phyloP scores from a whole-genome alignment of 1,284 basidiomycete genomes.

The Pseudozyma hubeiensis region DNA sequence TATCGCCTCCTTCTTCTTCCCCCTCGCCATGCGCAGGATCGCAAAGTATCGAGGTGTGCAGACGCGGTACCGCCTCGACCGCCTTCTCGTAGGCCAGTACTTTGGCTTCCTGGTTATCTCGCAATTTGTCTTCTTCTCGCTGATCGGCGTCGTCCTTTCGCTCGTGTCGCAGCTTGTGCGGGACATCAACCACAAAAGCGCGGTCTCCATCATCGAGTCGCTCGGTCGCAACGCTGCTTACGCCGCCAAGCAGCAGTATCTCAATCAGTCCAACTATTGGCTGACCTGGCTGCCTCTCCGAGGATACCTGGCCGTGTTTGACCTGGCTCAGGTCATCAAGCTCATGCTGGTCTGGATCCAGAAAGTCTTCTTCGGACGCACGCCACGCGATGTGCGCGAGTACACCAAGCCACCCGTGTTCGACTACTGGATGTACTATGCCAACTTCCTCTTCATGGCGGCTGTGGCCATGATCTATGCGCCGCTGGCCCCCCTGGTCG shows the following conservation, averaged over 20 bases:
- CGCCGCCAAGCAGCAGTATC: constrained; percentile 60
- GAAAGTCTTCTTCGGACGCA: constrained; percentile 85
- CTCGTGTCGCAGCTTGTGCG: constrained; percentile 47
- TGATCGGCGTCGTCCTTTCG: constrained; percentile 65
- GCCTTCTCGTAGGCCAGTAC: constrained; percentile 59
- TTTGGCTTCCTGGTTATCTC: constrained; percentile 65
- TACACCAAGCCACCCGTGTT: constrained; percentile 95
- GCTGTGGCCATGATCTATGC: constrained; percentile 66
- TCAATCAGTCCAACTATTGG: constrained; percentile 66
- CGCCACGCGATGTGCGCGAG: constrained; percentile 93
- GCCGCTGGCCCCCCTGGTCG: constrained; percentile 60
- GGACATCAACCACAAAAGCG: constrained; percentile 51
- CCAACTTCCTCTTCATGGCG: constrained; percentile 65
- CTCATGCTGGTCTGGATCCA: constrained; percentile 86
- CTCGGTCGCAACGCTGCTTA: constrained; percentile 46
- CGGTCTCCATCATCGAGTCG: constrained; percentile 36
- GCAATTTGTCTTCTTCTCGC: constrained; percentile 66
- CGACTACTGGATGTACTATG: constrained; percentile 86
- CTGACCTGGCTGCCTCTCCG: constrained; percentile 74
- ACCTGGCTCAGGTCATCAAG: constrained; percentile 94
- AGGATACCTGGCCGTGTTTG: constrained; percentile 92
- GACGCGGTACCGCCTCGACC: constrained; percentile 58
- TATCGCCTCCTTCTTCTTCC: constrained; percentile 58
- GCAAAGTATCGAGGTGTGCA: constrained; percentile 65
- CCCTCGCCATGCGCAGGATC: constrained; percentile 62